Evolutionary conservation across 305 asterid genomes (phyloP), one percentile per base, ranked within the genome.

Genomic region (Fraxinus paxiana): DNA sequence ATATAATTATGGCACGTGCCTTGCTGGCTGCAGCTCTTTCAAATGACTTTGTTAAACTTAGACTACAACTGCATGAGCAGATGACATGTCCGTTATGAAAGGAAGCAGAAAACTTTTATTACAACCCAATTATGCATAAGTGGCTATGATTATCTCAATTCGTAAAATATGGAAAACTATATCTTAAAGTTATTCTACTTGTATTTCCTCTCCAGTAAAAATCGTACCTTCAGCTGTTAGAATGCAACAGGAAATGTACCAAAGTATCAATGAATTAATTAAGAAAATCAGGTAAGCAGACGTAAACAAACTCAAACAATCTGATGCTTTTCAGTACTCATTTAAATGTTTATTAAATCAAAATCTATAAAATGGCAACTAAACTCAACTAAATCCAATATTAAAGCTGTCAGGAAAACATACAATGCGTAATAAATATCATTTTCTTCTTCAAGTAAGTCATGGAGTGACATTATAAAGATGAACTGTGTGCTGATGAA

Each of bases 11-110:
- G 77, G 98, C 97, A 65, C 98, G 97, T 80, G 99, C 98, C 82
- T 92, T 92, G 90, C 86, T 89, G 41, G 98, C 99, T 73, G 98
- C 99, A 82, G 98, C 99, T 85, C 98, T 87, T 85, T 96, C 97
- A 84, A 94, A 96, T 82, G 99, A 96, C 85, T 89, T 91, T 18
- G 98, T 96, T 87, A 94, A 84, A 85, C 95, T 96, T 77, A 94
- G 90, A 85, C 97, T 94, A 87, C 99, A 96, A 88, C 99, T 96
- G 98, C 84, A 87, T 5, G 79, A 81, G 41, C 61, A 75, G 75
- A 85, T 33, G 30, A 41, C 46, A 76, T 63, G 81, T 85, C 73
- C 84, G 87, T 73, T 75, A 65, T 59, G 38, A 30, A 65, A 73
- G 71, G 75, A 8, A 79, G 73, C 59, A 79, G 77, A 78, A 84